Percentiles rank a stretch among this genome's conserved stretches.
Conservation (phyloP, 2,329 filamentous ascomycete species). For the Aspergillus tubingensis region DNA sequence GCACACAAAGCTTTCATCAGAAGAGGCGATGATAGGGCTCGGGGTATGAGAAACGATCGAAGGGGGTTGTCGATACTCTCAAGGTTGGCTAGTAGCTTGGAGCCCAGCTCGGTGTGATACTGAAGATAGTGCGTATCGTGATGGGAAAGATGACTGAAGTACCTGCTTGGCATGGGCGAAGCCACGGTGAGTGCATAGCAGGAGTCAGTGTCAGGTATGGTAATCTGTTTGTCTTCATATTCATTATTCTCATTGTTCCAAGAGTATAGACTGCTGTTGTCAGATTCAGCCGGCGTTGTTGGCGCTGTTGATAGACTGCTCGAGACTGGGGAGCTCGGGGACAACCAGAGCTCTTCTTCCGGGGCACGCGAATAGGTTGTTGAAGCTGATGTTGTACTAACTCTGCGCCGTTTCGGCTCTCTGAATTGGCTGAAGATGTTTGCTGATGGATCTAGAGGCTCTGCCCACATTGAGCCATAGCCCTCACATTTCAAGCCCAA, state of each 20-base stretch:
- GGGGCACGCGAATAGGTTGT: slow-evolving; percentile 19
- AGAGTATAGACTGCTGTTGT: background rate
- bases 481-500: slow-evolving; percentile 40
- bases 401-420: slow-evolving; percentile 23
- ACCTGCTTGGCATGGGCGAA: slow-evolving; percentile 19
- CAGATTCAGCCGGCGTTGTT: slow-evolving; percentile 4
- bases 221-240: background rate
- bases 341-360: slow-evolving; percentile 11
- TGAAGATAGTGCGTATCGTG: slow-evolving; percentile 40
- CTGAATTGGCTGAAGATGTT: slow-evolving; percentile 29
- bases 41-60: slow-evolving; percentile 38
- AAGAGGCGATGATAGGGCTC: slow-evolving; percentile 39
- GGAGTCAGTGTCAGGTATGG: background rate
- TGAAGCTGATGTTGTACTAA: slow-evolving; percentile 21
- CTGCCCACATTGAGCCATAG: slow-evolving; percentile 41
- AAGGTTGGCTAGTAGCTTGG: slow-evolving; percentile 38
- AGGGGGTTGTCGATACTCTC: slow-evolving; percentile 41
- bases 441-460: slow-evolving; percentile 36
- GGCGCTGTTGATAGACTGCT: slow-evolving; percentile 3
- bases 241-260: slow-evolving; percentile 6
- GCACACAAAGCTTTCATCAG: slow-evolving; percentile 42
- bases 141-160: slow-evolving; percentile 30
- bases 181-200: slow-evolving; percentile 11
- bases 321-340: slow-evolving; percentile 12
- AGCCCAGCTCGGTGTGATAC: slow-evolving; percentile 40